These are phyloP conservation scores for Casuarina glauca DNA, from an alignment of 306 rosid species.

Conservation along the genomic window DNA sequence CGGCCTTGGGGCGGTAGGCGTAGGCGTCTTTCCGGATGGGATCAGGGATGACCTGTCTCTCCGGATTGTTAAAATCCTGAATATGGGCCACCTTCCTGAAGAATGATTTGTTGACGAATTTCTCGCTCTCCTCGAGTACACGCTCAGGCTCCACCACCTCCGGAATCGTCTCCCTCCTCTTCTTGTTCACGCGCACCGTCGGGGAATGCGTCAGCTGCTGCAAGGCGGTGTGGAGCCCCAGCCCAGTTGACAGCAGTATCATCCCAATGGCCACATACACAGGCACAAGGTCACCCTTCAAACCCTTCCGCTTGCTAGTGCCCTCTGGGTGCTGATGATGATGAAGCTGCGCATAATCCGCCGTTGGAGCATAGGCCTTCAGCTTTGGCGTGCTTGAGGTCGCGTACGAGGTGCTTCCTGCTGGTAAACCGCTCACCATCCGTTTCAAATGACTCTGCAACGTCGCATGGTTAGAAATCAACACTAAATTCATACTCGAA, in stretches of 20 bases:
- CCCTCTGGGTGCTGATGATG: slow-evolving; percentile 11
- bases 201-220: slow-evolving; percentile 65
- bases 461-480: background rate
- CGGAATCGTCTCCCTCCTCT: slow-evolving; percentile 69
- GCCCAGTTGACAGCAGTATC: slow-evolving; percentile 41
- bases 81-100: slow-evolving; percentile 82
- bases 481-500: background rate
- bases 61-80: slow-evolving; percentile 41
- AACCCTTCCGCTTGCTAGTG: slow-evolving; percentile 7
- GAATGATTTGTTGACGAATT: slow-evolving; percentile 34
- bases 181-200: slow-evolving; percentile 61
- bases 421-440: slow-evolving; percentile 33
- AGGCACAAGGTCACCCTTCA: slow-evolving; percentile 54
- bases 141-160: slow-evolving; percentile 88
- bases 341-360: slow-evolving; percentile 32
- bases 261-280: slow-evolving; percentile 69
- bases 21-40: slow-evolving; percentile 41
- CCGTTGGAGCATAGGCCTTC: slow-evolving; percentile 47
- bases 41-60: slow-evolving; percentile 34
- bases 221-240: slow-evolving; percentile 75
- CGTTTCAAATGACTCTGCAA: slow-evolving; percentile 45
- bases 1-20: slow-evolving; percentile 36
- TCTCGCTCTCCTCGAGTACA: slow-evolving; percentile 53
- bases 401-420: slow-evolving; percentile 22
- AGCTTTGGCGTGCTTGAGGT: slow-evolving; percentile 50